Conservation (phyloP, 73 alveolate genomes). For the Symbiodinium pilosum region DNA sequence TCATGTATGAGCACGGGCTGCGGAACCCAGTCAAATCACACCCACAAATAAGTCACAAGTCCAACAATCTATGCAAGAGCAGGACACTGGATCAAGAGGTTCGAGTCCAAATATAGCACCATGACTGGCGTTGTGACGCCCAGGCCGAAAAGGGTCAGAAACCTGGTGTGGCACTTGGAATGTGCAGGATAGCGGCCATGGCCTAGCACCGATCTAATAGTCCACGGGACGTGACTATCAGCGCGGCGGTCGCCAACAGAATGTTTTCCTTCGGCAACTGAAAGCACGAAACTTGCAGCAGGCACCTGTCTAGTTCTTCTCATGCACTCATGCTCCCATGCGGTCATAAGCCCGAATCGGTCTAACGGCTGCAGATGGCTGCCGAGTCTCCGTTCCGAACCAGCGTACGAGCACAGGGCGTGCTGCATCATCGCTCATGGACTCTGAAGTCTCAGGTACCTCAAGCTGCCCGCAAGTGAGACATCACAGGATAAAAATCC, state of each 20-base stretch:
- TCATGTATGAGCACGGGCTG: no score
- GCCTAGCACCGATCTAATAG: no score
- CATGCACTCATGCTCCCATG: neutral
- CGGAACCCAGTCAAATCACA: no score
- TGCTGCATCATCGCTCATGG: neutral
- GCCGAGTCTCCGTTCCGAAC: neutral
- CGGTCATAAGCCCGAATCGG: neutral
- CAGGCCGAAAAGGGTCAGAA: constrained; percentile 17
- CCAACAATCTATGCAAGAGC: neutral
- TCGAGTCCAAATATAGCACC: constrained; percentile 63
- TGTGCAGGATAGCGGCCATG: neutral
- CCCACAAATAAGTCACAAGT: no score
- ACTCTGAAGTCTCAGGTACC: neutral
- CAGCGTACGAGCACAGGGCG: neutral
- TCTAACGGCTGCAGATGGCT: neutral
- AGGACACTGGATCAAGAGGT: constrained; percentile 21
- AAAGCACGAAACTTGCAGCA: neutral
- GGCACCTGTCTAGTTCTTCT: neutral
- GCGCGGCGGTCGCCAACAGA: neutral
- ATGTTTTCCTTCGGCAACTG: neutral
- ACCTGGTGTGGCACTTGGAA: neutral
- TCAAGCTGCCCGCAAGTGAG: neutral
- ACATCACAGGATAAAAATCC: no score
- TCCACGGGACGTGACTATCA: neutral
- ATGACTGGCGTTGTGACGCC: constrained; percentile 49